Evolutionary conservation across 1,284 basidiomycete species (phyloP).

Genomic region (Fomitiporia mediterranea): DNA sequence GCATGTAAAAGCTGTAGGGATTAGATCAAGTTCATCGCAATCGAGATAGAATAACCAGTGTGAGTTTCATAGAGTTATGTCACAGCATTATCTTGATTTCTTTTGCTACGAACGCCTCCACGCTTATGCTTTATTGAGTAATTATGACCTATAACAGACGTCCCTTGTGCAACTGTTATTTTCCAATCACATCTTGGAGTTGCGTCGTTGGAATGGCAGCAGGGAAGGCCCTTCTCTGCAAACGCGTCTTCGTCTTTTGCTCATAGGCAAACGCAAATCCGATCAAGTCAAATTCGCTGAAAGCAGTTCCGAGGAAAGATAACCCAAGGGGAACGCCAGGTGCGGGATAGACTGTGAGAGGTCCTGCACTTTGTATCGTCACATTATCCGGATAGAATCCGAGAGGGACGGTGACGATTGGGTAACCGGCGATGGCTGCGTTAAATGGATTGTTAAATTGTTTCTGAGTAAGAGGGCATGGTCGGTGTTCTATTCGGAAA

Average conservation of each 20-base stretch:
- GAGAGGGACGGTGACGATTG: slow-evolving; percentile 44
- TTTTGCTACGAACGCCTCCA: too few species aligned
- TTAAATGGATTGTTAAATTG: neutral
- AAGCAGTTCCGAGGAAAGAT: slow-evolving; percentile 60
- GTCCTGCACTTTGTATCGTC: slow-evolving; percentile 36
- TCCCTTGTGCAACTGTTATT: neutral
- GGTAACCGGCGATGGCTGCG: slow-evolving; percentile 54
- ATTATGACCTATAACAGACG: too few species aligned
- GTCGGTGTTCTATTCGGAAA: neutral
- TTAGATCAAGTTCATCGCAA: too few species aligned
- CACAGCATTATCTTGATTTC: too few species aligned
- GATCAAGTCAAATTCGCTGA: slow-evolving; percentile 55
- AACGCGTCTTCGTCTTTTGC: slow-evolving; percentile 54
- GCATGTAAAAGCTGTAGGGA: too few species aligned
- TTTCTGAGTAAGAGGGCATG: slow-evolving; percentile 16
- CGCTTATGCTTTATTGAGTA: too few species aligned
- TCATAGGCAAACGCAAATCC: slow-evolving; percentile 62
- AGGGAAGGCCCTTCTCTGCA: slow-evolving; percentile 45
- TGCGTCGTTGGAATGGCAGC: slow-evolving; percentile 61
- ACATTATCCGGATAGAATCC: slow-evolving; percentile 30
- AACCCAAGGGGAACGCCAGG: slow-evolving; percentile 61
- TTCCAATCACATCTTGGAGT: slow-evolving; percentile 43
- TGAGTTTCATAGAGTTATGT: too few species aligned
- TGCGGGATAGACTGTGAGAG: slow-evolving; percentile 45
- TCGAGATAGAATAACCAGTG: too few species aligned